These are phyloP conservation scores for Metarhizium anisopliae DNA, from an alignment of 2,329 filamentous ascomycete genomes.

Conservation along the genomic window DNA sequence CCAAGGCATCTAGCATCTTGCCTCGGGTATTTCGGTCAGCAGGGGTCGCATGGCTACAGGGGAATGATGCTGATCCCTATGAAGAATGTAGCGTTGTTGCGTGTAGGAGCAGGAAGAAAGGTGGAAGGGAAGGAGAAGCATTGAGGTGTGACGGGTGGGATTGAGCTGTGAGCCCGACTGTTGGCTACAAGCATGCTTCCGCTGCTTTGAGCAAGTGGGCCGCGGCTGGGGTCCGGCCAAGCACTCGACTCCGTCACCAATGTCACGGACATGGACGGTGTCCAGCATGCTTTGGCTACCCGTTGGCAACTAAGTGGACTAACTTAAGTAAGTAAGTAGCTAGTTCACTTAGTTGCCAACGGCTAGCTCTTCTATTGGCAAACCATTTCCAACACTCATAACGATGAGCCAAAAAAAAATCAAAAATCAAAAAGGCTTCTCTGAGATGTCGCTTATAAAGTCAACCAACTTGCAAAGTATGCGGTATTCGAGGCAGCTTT, in stretches of 20 bases:
- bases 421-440: background rate
- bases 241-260: background rate
- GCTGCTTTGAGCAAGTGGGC: background rate
- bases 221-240: background rate
- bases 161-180: background rate
- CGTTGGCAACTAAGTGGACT: too few relatives aligned
- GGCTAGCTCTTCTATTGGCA: too few relatives aligned
- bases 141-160: too few relatives aligned
- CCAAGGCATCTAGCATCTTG: slow-evolving; percentile 1
- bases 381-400: too few relatives aligned
- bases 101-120: background rate
- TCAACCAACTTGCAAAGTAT: background rate
- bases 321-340: too few relatives aligned
- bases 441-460: too few relatives aligned
- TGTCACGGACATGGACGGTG: background rate
- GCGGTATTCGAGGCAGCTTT: background rate
- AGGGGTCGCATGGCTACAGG: slow-evolving; percentile 19
- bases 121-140: background rate
- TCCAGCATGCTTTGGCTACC: background rate
- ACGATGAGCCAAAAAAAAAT: too few relatives aligned
- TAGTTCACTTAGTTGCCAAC: too few relatives aligned
- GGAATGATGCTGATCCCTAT: background rate
- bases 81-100: background rate
- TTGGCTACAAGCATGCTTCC: background rate
- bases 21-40: slow-evolving; percentile 6